Base-by-base conservation (phyloP, 345 rosid genomes). In the Lumnitzera littorea region DNA sequence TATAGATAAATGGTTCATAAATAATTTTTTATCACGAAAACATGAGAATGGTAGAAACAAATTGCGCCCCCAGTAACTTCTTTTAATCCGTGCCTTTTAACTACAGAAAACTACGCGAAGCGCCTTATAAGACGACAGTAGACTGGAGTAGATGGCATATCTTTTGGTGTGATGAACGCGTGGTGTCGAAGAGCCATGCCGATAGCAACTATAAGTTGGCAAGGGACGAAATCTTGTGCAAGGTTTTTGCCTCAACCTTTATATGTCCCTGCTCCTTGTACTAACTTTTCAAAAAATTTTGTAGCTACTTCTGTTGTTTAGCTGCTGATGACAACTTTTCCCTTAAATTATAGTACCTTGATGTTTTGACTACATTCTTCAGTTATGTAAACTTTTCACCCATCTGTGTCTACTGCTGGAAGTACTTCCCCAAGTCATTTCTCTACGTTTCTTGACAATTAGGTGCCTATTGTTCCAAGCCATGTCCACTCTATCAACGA, bases 161-260 rank as follows among this genome's bases (percentile, higher is more conserved):
- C 13, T 89, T 92, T 60, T 92, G 98, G 98, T 83, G 82, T 9
- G 98, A 92, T 47, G 98, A 92, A 72, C 78, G 94, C 20, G 96
- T 92, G 62, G 96, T 92, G 64, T 96, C 96, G 0, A 89, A 82
- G 76, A 70, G 82, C 74, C 96, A 89, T 46, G 83, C 54, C 0
- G 96, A 92, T 65, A 85, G 96, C 52, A 92, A 92, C 79, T 92
- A 89, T 74, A 89, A 84, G 72, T 82, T 85, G 0, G 96, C 98
- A 24, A 76, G 63, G 25, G 94, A 87, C 68, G 66, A 72, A 13
- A 80, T 91, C 25, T 84, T 91, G 1, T 78, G 84, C 23, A 74
- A 82, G 89, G 98, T 91, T 70, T 55, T 2, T n/a, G 13, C 23
- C 29, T 53, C 15, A 36, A 5, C 14, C 2, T 53, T 16, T 27